These are phyloP conservation scores for Incumbomyces delicatus DNA, from an alignment of 2,329 filamentous ascomycete species.

Conservation along the genomic window DNA sequence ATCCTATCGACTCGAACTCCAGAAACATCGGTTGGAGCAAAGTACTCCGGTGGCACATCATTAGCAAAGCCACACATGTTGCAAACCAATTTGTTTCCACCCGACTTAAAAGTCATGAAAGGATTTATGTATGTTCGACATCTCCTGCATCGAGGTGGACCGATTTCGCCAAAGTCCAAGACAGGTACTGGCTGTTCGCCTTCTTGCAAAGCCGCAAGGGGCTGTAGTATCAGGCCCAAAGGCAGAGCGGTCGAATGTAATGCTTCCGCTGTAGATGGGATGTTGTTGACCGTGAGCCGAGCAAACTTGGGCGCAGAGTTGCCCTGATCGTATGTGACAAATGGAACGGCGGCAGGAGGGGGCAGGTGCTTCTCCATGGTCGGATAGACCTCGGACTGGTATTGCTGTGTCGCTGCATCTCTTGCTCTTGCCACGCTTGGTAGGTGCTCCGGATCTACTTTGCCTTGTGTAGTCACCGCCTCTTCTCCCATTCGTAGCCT, in stretches of 20 bases:
- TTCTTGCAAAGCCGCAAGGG: constrained; percentile 68
- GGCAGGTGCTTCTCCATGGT: constrained; percentile 92
- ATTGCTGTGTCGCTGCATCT: constrained; percentile 73
- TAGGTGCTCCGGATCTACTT: constrained; percentile 83
- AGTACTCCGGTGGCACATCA: constrained; percentile 86
- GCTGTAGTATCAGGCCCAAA: constrained; percentile 79
- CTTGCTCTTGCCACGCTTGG: constrained; percentile 81
- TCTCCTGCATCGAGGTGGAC: constrained; percentile 81
- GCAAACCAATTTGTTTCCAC: constrained; percentile 93
- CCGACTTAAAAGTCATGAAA: constrained; percentile 93
- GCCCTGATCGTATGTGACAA: constrained; percentile 89
- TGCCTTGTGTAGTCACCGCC: constrained; percentile 56
- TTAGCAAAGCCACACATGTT: constrained; percentile 98
- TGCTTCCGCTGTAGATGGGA: constrained; percentile 72
- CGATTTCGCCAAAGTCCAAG: constrained; percentile 84
- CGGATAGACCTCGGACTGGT: constrained; percentile 78
- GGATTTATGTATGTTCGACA: constrained; percentile 97
- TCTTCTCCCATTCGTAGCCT: constrained; percentile 36
- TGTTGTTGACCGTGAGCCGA: constrained; percentile 84
- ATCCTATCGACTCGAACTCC: constrained; percentile 80
- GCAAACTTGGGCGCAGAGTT: constrained; percentile 93
- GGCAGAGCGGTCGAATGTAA: constrained; percentile 72
- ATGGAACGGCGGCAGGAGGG: constrained; percentile 77
- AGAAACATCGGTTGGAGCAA: constrained; percentile 77
- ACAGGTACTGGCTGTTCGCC: constrained; percentile 84